phyloP scores from a whole-genome alignment of 495 filamentous ascomycete genomes.

The Xylaria bambusicola region DNA sequence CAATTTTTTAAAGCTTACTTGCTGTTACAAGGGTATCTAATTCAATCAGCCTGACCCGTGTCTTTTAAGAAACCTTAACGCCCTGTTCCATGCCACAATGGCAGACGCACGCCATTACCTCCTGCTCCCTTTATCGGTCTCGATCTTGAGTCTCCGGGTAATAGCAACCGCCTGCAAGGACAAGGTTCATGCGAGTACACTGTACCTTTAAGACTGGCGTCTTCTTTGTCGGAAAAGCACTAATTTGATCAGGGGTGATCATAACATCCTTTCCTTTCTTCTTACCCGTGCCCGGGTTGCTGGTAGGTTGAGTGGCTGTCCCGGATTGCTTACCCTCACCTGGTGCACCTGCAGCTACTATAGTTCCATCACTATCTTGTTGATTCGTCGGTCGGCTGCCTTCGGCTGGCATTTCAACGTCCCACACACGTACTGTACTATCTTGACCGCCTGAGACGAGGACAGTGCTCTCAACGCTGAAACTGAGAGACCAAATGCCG shows the following conservation, averaged over 20 bases:
- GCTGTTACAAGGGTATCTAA: slow-evolving; percentile 16
- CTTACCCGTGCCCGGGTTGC: slow-evolving; percentile 60
- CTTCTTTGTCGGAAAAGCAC: slow-evolving; percentile 92
- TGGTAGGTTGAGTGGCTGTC: slow-evolving; percentile 34
- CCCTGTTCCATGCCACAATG: slow-evolving; percentile 1
- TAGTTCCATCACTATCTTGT: slow-evolving; percentile 41
- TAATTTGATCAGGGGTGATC: slow-evolving; percentile 89
- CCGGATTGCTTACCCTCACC: slow-evolving; percentile 50
- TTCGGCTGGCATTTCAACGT: slow-evolving; percentile 67
- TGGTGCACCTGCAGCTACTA: slow-evolving; percentile 53
- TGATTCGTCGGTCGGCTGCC: slow-evolving; percentile 32
- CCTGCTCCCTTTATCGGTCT: slow-evolving; percentile 16
- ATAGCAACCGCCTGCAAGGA: slow-evolving; percentile 86
- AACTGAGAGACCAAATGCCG: slow-evolving; percentile 89
- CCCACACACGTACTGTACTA: slow-evolving; percentile 90
- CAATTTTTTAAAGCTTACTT: not conserved
- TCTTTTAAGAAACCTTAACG: slow-evolving; percentile 8
- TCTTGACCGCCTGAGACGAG: slow-evolving; percentile 90
- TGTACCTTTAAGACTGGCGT: slow-evolving; percentile 89
- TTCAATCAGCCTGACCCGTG: not conserved
- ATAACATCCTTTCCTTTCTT: slow-evolving; percentile 89
- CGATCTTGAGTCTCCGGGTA: slow-evolving; percentile 41
- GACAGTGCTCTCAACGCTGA: slow-evolving; percentile 85
- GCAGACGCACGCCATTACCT: not conserved
- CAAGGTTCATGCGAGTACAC: slow-evolving; percentile 90